Evolutionary conservation across 2,329 filamentous ascomycete genomes (phyloP).

Genomic region (Metarhizium humberi): DNA sequence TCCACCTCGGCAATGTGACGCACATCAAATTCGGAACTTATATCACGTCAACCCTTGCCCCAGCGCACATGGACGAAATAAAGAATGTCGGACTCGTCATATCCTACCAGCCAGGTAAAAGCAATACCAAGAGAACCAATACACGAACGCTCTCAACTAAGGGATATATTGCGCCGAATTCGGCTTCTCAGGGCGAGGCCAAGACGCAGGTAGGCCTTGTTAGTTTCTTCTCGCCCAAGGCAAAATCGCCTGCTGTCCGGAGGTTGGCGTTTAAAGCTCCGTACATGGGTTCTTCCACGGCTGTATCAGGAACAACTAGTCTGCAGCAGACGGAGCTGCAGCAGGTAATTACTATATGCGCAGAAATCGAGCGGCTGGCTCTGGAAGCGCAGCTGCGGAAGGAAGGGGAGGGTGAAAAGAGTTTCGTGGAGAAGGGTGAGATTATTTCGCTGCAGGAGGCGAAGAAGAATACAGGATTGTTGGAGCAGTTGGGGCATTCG

Average conservation of each 20-base stretch:
- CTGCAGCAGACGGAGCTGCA: conserved; percentile 43
- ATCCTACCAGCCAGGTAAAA: conserved; percentile 61
- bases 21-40: conserved; percentile 76
- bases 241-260: conserved; percentile 23
- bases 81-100: conserved; percentile 81
- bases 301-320: conserved; percentile 38
- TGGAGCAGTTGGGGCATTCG: conserved; percentile 82
- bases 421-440: conserved; percentile 49
- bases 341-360: conserved; percentile 55
- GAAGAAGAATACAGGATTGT: conserved; percentile 72
- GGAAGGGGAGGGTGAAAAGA: conserved; percentile 32
- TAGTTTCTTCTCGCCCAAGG: conserved; percentile 31
- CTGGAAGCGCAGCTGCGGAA: conserved; percentile 35
- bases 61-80: conserved; percentile 64
- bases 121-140: conserved; percentile 70
- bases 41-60: conserved; percentile 77
- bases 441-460: conserved; percentile 82
- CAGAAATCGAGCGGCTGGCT: conserved; percentile 65
- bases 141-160: conserved; percentile 66
- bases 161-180: conserved; percentile 20
- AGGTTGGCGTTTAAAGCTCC: conserved; percentile 47
- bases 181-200: conserved; percentile 13
- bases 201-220: conserved; percentile 26
- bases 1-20: conserved; percentile 65
- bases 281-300: conserved; percentile 43